These are phyloP conservation scores for Cardamine resedifolia DNA, from an alignment of 345 rosid genomes.

Conservation along the genomic window DNA sequence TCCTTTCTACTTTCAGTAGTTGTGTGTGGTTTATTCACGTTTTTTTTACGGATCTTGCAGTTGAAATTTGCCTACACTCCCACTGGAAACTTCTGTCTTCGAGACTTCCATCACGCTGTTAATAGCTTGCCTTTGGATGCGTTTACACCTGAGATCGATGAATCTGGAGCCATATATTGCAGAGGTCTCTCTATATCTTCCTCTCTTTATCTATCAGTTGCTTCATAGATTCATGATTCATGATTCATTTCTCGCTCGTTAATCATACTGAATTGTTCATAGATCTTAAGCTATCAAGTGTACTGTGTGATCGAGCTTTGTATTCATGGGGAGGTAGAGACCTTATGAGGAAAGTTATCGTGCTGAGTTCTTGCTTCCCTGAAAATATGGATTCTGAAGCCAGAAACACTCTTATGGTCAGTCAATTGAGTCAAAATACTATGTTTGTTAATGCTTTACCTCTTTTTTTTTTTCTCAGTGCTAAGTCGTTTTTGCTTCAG, in stretches of 20 bases:
- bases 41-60: constrained; percentile 39
- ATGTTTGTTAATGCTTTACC: not conserved
- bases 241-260: not conserved
- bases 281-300: constrained; percentile 59
- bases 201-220: not conserved
- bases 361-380: constrained; percentile 63
- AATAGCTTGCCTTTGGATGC: constrained; percentile 60
- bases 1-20: constrained; percentile 2
- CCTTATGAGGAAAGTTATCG: constrained; percentile 61
- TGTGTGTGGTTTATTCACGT: constrained; percentile 12
- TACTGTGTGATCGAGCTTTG: constrained; percentile 62
- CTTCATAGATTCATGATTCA: not conserved
- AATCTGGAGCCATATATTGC: constrained; percentile 45
- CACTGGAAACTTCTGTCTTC: constrained; percentile 57
- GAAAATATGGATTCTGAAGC: constrained; percentile 41
- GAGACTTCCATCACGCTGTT: constrained; percentile 83
- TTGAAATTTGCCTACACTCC: constrained; percentile 66
- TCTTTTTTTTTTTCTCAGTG: not conserved
- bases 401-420: constrained; percentile 62
- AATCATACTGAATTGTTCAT: constrained; percentile 18
- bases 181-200: constrained; percentile 42
- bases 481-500: constrained; percentile 39
- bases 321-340: constrained; percentile 81
- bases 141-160: constrained; percentile 58
- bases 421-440: constrained; percentile 20